Evolutionary conservation across 371 early-diverging fungal genomes (phyloP), one percentile per base, ranked within the genome.

Genomic region (Conidiobolus incongruus): DNA sequence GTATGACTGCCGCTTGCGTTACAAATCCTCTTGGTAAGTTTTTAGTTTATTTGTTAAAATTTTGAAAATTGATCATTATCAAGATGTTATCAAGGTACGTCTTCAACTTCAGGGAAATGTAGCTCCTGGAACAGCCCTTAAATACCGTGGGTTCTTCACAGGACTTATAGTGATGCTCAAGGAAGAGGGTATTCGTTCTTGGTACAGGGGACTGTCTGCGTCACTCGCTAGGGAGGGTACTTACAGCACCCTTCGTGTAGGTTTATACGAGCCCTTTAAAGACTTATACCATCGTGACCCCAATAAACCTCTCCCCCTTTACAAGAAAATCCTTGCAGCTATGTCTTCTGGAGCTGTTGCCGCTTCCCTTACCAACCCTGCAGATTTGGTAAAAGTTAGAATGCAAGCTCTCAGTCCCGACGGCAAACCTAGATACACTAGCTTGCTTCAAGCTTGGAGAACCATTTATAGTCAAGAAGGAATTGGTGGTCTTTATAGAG

Each of bases 1-100:
- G 61, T 44, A 59, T 56, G 56, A 45, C 46, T 11, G 60, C 60
- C 0, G 58, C 56, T 4, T 52, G 54, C 21, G 59, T 54, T 35
- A 66, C 67, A 1, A 54, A 66, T 36, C 67, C 67, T 1, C 50
- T 66, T 23, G 79, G 75, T 78, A 63, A 20, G 15, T 35, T n/a
- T 10, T 10, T n/a, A 30, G 30, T 30, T 30, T 10, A 13, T 16
- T 37, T 10, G 7, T 20, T 21, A 37, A 4, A 1, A 37, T 20
- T 21, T 21, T 10, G 10, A 10, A 20, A 22, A 8, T 21, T n/a
- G n/a, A 20, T 11, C 7, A 8, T 21, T 20, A 20, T 21, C 6
- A 10, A 37, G 67, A 64, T 53, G 54, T 62, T 28, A 54, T 63
- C 38, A 66, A 66, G 49, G 58, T 59, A 12, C 53, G 67, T 16